phyloP scores from a whole-genome alignment of 2,329 filamentous ascomycete genomes.

The Colletotrichum falcatum region DNA sequence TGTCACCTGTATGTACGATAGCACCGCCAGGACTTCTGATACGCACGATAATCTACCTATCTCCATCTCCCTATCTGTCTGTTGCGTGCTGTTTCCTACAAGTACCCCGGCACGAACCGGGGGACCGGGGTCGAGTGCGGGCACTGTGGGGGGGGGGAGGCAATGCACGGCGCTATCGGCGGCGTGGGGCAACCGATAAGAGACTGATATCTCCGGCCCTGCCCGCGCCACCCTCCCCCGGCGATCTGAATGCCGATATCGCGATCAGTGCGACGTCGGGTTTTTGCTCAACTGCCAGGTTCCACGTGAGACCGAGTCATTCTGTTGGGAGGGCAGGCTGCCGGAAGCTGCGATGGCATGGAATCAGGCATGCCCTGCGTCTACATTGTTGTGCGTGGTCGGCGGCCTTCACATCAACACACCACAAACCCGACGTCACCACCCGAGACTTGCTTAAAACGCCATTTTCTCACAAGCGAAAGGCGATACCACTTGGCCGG shows the following conservation, averaged over 20 bases:
- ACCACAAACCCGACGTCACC: background rate
- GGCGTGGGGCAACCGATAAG: background rate
- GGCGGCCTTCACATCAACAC: background rate
- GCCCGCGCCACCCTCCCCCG: no score
- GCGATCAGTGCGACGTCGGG: no score
- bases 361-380: no score
- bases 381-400: background rate
- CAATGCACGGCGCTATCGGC: background rate
- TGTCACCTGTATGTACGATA: background rate
- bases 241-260: no score
- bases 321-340: no score
- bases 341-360: no score
- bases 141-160: no score
- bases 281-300: no score
- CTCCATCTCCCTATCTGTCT: background rate
- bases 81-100: background rate
- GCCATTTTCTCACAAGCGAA: background rate
- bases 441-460: background rate
- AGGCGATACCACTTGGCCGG: background rate
- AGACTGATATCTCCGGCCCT: background rate
- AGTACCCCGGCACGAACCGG: background rate
- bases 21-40: background rate
- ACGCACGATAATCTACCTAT: background rate
- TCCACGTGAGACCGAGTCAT: no score
- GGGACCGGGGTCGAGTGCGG: background rate